Base-by-base conservation (phyloP, 2,329 filamentous ascomycete species). In the Trichoderma endophyticum region DNA sequence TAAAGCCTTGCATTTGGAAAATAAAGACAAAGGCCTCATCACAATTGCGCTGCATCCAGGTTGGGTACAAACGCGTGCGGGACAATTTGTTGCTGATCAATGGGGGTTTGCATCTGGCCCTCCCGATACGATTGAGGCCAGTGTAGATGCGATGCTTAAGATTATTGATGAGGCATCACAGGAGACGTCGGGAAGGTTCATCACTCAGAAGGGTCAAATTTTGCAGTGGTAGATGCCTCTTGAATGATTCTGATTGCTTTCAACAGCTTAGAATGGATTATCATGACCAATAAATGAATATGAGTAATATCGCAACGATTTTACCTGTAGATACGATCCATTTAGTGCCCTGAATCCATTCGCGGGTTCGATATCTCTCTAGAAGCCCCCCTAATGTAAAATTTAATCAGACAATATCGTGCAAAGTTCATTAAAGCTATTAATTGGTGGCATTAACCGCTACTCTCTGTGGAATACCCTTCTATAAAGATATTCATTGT, bases 11-110 rank as follows among this genome's bases (percentile, higher is more conserved):
- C 79, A 81, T 34, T 9, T 69, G 1, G 78, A 84, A 51, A 74
- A 76, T 3, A 69, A 73, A 8, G 71, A 51, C 21, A 56, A 61
- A 11, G 68, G 71, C 0, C 70, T 82, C 2, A 61, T 81, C 3
- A 75, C 77, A 0, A 73, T 81, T 24, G 79, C 80, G 0, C 73
- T 82, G 2, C 82, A 84, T 72, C 83, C 83, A 1, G 82, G 83
- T 0, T 83, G 81, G 76, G 81, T 83, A 3, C 72, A 75, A 32
- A 82, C 80, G 0, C 70, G 74, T 3, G 76, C 77, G 73, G 82
- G 82, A 2, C 72, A 79, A 1, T 73, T 73, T 2, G 78, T 77
- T 3, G 81, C 81, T 0, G 74, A 74, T 8, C 75, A 80, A 54
- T 83, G 81, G 82, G 76, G 75, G 0, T 76, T 78, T 61, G 43